phyloP scores from a whole-genome alignment of 2,329 filamentous ascomycete species.

The Aspergillus intermedius region DNA sequence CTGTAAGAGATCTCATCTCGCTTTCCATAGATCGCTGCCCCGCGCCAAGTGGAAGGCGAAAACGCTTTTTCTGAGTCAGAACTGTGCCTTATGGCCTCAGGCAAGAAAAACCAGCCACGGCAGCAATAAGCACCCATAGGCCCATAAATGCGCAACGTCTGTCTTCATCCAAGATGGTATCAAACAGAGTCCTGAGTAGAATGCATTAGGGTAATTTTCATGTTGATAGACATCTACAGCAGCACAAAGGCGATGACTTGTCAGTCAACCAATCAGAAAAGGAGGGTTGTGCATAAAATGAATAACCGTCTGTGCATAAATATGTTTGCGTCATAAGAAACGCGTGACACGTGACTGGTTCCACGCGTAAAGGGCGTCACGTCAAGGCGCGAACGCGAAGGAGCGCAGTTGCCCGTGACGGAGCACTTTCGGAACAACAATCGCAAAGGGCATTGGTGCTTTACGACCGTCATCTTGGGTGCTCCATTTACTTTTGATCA shows the following conservation, averaged over 20 bases:
- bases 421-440: neutral
- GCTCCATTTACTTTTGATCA: neutral
- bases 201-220: neutral
- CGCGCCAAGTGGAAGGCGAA: neutral
- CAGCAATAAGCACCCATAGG: too few relatives aligned
- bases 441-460: neutral
- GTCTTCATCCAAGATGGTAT: neutral
- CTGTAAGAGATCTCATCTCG: neutral
- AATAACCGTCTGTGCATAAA: neutral
- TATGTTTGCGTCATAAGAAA: neutral
- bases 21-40: neutral
- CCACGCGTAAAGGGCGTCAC: conserved; percentile 22
- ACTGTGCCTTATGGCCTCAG: neutral
- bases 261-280: neutral
- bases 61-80: neutral
- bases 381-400: conserved; percentile 16
- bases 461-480: neutral
- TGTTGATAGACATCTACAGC: neutral
- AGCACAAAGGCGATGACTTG: neutral
- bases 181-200: too few relatives aligned
- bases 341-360: neutral
- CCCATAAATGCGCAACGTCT: neutral
- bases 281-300: too few relatives aligned
- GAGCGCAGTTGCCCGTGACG: conserved; percentile 8
- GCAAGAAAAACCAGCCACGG: neutral